phyloP scores from a whole-genome alignment of 208 protist genomes.

The Trypanosoma melophagium region DNA sequence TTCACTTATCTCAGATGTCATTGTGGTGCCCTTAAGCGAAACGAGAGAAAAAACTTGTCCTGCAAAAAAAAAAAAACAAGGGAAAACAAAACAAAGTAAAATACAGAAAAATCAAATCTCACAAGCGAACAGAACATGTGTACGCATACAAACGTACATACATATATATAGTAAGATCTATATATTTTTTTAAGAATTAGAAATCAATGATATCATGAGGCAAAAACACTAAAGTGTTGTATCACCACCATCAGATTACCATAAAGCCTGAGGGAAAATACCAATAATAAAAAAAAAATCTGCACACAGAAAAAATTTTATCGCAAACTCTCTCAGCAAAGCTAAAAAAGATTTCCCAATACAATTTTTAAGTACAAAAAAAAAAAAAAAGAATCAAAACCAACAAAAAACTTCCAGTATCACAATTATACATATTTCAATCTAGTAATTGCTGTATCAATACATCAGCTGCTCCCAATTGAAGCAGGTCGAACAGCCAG shows the following conservation, averaged over 20 bases:
- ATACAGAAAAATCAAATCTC: neutral
- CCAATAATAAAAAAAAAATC: no score
- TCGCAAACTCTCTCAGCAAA: conserved; percentile 1
- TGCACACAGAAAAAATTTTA: neutral
- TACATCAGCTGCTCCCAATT: conserved; percentile 5
- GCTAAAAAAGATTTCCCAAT: neutral
- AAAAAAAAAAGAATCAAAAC: neutral
- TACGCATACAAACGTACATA: no score
- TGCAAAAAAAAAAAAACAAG: neutral
- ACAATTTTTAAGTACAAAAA: neutral
- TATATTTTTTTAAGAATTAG: no score
- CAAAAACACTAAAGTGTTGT: no score
- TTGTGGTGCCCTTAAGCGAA: conserved; percentile 30
- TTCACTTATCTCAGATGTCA: conserved; percentile 93
- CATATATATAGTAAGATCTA: no score
- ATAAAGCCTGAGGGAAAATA: no score
- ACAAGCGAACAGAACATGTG: no score
- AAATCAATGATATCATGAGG: no score
- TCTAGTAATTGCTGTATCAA: neutral
- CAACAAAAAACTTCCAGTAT: conserved; percentile 1
- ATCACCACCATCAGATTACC: no score
- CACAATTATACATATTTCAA: conserved; percentile 17
- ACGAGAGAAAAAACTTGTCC: neutral
- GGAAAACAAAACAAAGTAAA: neutral
- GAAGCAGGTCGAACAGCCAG: conserved; percentile 22